phyloP scores from a whole-genome alignment of 2,329 filamentous ascomycete genomes.

The Alternaria triticina region DNA sequence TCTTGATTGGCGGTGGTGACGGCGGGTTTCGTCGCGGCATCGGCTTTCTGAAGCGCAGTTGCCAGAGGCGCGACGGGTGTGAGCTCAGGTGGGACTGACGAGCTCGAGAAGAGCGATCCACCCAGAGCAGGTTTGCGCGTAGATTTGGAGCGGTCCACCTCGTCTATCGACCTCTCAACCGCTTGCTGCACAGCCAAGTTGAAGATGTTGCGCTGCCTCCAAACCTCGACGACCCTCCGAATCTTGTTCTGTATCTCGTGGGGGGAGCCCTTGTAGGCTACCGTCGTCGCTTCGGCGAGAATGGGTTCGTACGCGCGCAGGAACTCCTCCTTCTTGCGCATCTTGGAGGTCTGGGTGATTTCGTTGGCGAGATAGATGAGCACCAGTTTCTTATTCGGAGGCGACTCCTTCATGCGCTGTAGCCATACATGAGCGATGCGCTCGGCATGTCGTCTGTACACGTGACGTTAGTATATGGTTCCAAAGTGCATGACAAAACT shows the following conservation, averaged over 20 bases:
- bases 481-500: conserved; percentile 1
- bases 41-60: conserved; percentile 74
- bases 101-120: conserved; percentile 73
- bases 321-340: conserved; percentile 90
- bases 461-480: conserved; percentile 23
- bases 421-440: conserved; percentile 92
- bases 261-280: conserved; percentile 85
- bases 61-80: conserved; percentile 76
- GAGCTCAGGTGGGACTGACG: conserved; percentile 75
- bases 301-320: conserved; percentile 88
- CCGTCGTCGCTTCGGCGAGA: conserved; percentile 85
- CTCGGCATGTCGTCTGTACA: conserved; percentile 81
- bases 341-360: conserved; percentile 95
- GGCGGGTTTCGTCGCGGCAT: conserved; percentile 70
- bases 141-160: conserved; percentile 63
- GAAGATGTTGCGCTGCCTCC: conserved; percentile 87
- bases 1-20: conserved; percentile 77
- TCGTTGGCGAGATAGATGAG: conserved; percentile 97
- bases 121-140: conserved; percentile 65
- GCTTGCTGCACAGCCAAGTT: conserved; percentile 78
- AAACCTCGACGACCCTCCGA: conserved; percentile 89
- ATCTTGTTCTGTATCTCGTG: conserved; percentile 89
- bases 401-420: conserved; percentile 84
- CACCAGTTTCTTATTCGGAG: conserved; percentile 84
- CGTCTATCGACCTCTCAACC: conserved; percentile 78